These are phyloP conservation scores for Trichoderma gamsii DNA, from an alignment of 495 filamentous ascomycete species.

Conservation along the genomic window DNA sequence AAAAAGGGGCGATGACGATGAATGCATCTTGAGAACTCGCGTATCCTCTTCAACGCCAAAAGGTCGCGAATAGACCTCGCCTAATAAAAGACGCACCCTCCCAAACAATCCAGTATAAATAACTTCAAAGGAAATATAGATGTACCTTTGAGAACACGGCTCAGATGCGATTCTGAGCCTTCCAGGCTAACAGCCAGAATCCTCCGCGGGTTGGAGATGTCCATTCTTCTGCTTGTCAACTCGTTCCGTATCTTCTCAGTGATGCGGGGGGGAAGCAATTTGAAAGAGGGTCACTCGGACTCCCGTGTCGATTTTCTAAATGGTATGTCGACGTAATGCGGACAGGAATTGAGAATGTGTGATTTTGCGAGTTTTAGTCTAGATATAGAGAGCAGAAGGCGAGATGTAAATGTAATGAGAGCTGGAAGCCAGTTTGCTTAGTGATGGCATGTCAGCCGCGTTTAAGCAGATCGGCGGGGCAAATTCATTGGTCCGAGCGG, in stretches of 20 bases:
- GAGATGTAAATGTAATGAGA: background rate
- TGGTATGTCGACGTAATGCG: too few species aligned
- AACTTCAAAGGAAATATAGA: conserved; percentile 7
- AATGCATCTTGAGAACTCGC: too few species aligned
- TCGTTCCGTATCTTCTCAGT: background rate
- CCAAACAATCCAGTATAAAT: background rate
- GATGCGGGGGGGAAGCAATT: background rate
- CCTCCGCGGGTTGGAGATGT: conserved; percentile 40
- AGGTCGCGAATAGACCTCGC: background rate
- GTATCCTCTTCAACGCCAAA: too few species aligned
- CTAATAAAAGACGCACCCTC: background rate
- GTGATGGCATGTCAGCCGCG: conserved; percentile 8
- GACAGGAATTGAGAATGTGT: too few species aligned
- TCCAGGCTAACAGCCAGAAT: conserved; percentile 41
- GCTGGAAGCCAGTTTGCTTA: background rate
- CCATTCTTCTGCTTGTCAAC: conserved; percentile 25
- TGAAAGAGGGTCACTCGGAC: too few species aligned
- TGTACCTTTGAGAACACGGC: conserved; percentile 38
- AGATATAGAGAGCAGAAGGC: too few species aligned
- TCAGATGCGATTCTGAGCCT: conserved; percentile 34
- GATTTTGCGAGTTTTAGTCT: too few species aligned
- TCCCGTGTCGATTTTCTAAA: too few species aligned
- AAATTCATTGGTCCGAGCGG: background rate
- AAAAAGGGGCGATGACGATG: too few species aligned
- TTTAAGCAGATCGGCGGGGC: background rate